Base-by-base conservation (phyloP, 2,329 filamentous ascomycete species). In the Cercospora zeina region DNA sequence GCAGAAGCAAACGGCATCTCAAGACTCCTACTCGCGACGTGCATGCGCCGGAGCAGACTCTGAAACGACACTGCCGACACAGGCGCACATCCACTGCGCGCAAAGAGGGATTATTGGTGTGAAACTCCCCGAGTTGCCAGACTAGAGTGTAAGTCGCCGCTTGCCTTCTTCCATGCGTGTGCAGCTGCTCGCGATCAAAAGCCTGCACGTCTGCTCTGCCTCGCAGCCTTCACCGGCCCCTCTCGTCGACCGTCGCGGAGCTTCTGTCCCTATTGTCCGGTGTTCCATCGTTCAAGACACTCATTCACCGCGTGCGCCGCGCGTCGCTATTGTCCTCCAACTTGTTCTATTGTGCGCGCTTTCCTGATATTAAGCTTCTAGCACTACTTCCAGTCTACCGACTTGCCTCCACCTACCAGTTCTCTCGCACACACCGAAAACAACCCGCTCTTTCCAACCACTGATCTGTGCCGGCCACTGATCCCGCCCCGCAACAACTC, bases 391-490 rank as follows among this genome's bases (percentile, higher is more conserved):
- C 54, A 59, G 30, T 50, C 31, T 30, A 27, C 58, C 36, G 49
- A 21, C 24, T 13, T 49, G 7, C 33, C 14, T 33, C 24, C 13
- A 31, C 49, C 30, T 30, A 53, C n/a, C 47, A 34, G 3, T 13
- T 59, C 33, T 34, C 56, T 27, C 56, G 50, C 55, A 50, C 53
- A 57, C 49, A 31, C n/a, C 8, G 11, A 53, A 53, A 53, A 3
- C 30, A 5, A 2, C 31, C 49, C 49, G 27, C 54, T 33, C 54
- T 62, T 57, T 16, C 30, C 53, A 30, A 49, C 49, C 9, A 47
- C 45, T 54, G 51, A 42, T 62, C 65, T 62, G 67, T 69, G 67
- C 67, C 42, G 67, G 67, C 21, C 67, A 68, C 67, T 67, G 67
- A 69, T 53, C 33, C 36, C 49, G 30, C 13, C 50, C 51, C 27